Conservation (phyloP, 345 rosid species). For the Draba incana region DNA sequence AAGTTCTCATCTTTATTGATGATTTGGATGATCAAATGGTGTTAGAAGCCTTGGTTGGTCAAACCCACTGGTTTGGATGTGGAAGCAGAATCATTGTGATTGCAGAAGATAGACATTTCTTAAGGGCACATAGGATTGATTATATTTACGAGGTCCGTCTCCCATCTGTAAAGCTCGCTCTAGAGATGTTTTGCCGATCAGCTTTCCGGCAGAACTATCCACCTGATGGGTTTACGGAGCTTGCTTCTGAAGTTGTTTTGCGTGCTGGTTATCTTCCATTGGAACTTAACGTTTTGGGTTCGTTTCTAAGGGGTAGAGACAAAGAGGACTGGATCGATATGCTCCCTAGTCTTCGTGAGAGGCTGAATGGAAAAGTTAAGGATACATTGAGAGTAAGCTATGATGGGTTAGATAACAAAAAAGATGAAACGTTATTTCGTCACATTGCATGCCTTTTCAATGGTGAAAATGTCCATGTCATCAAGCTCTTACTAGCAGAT, state of each 20-base stretch:
- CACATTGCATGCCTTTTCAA: constrained; percentile 46
- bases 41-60: too few species aligned
- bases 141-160: neutral
- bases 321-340: constrained; percentile 29
- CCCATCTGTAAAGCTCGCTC: constrained; percentile 18
- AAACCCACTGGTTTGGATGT: constrained; percentile 43
- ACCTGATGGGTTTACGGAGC: neutral
- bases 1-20: constrained; percentile 55
- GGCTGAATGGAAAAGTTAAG: constrained; percentile 12
- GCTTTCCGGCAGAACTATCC: constrained; percentile 35
- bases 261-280: constrained; percentile 28
- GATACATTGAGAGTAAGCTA: constrained; percentile 35
- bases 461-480: neutral
- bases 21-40: too few species aligned
- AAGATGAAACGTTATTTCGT: constrained; percentile 36
- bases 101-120: constrained; percentile 46
- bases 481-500: constrained; percentile 10
- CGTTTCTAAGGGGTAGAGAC: neutral
- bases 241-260: constrained; percentile 14
- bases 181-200: constrained; percentile 29
- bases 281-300: constrained; percentile 23
- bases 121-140: neutral
- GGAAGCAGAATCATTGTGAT: constrained; percentile 63
- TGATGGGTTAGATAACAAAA: neutral
- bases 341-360: constrained; percentile 5